A percentile compares a stretch with the other conserved stretches of the same genome.
Evolutionary conservation across 768 basidiomycete species (phyloP).

Genomic region (Jaapia argillacea): DNA sequence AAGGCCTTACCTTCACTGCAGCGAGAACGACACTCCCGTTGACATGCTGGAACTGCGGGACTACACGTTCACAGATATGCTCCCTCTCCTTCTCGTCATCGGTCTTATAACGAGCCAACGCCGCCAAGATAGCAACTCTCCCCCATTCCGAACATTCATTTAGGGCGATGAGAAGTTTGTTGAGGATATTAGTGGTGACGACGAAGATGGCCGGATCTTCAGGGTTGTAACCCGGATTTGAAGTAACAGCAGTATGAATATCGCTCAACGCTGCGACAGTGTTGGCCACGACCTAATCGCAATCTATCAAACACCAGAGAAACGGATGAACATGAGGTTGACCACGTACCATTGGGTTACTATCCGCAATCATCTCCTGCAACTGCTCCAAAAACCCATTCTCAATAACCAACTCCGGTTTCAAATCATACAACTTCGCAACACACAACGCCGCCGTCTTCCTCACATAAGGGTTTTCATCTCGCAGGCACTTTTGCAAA

Average conservation of each 20-base stretch:
- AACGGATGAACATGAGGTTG: neutral
- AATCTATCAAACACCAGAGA: conserved; percentile 6
- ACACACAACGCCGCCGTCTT: conserved; percentile 97
- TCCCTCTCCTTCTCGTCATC: conserved; percentile 92
- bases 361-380: conserved; percentile 89
- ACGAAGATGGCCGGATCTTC: conserved; percentile 62
- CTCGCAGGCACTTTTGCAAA: conserved; percentile 80
- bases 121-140: conserved; percentile 84
- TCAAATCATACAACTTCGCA: conserved; percentile 95
- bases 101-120: conserved; percentile 74
- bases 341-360: conserved; percentile 83
- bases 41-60: conserved; percentile 96
- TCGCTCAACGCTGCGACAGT: conserved; percentile 90
- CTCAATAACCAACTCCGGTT: conserved; percentile 89
- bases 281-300: conserved; percentile 84
- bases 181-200: conserved; percentile 77
- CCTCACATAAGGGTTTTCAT: conserved; percentile 97
- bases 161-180: conserved; percentile 86
- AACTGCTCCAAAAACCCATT: conserved; percentile 87
- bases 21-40: conserved; percentile 96
- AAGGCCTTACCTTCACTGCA: conserved; percentile 72
- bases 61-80: conserved; percentile 96
- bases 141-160: conserved; percentile 99
- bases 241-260: conserved; percentile 69
- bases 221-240: conserved; percentile 40